Evolutionary conservation across 306 rosid species (phyloP), one percentile per base, ranked within the genome.

Genomic region (Lupinus albus): DNA sequence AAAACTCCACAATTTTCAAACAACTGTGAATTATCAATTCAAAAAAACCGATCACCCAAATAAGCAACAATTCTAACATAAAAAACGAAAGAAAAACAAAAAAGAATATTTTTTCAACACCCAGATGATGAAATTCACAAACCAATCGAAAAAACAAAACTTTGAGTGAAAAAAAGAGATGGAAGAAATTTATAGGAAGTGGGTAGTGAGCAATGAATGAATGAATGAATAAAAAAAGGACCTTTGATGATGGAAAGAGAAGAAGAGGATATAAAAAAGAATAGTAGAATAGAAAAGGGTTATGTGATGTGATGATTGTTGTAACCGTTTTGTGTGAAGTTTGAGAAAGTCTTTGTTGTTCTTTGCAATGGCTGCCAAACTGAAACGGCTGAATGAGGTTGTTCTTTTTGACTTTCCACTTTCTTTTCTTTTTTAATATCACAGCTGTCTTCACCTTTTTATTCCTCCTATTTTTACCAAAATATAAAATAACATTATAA

Each of bases 131-230:
- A 80, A 73, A 16, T 41, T 61, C 28, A 60, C 79, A 64, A 70
- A 82, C 80, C 84, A 83, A 81, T 82, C 81, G 39, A 80, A 75
- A 71, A 82, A 76, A 11, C 52, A 12, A 6, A 71, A 49, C 67
- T 73, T 72, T 73, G 30, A 10, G 41, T 7, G 13, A 78, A 70
- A 70, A 79, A 84, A 53, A 4, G 39, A 64, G 67, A 77, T 51
- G 78, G 64, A 21, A 62, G 63, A 81, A 62, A 75, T 49, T 17
- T 64, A 66, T 36, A 47, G 16, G 71, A 78, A 70, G 67, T 75
- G 76, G 76, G 81, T 55, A 45, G 67, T 75, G 66, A 67, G 73
- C 62, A 68, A 68, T 47, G 59, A 9, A 41, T 1, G 21, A 74
- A 65, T 74, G 53, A 55, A 64, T 74, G 53, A 55, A 8, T 9